Evolutionary conservation across 2,329 filamentous ascomycete species (phyloP), one percentile per base, ranked within the genome.

Genomic region (Neoascochyta sp.): DNA sequence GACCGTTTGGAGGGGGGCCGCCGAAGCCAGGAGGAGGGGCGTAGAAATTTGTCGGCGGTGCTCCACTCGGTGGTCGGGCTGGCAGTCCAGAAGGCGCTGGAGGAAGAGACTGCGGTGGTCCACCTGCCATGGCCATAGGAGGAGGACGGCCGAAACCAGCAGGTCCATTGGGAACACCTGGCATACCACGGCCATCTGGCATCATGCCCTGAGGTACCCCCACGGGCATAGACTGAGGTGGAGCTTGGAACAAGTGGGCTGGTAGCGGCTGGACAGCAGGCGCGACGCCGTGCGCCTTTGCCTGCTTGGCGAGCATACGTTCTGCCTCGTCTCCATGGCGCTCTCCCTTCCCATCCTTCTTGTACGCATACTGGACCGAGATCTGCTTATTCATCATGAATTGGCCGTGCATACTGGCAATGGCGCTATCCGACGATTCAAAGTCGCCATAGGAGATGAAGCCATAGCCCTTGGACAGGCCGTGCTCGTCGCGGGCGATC

Each of bases 331-430:
- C 92, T 52, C 92, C 92, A 60, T 98, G 92, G 36, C 92, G 75
- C 68, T 96, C 90, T 50, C 90, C 90, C 68, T 95, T 95, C 48
- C 92, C 92, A 56, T 98, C 92, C 67, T 96, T 96, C 74, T 98
- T 98, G 76, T 95, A 96, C 21, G 92, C 92, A 64, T 96, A 98
- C 65, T 96, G 90, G 24, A 98, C 92, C 3, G 84, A 86, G 50
- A 96, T 83, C 64, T 95, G 86, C 69, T 95, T 95, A 72, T 92
- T 95, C 73, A 94, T 89, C 39, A 98, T 78, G 65, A 92, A 96
- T 68, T 96, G 89, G 29, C 87, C 87, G 61, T 95, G 85, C 83
- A 98, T 89, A 61, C 90, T 92, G 46, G 81, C 76, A 42, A 94
- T 86, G 22, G 92, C 89, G 41, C 86, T 83, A 56, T 98, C 92